Conservation (phyloP, 2,329 filamentous ascomycete genomes). For the Xylaria hypoxylon region DNA sequence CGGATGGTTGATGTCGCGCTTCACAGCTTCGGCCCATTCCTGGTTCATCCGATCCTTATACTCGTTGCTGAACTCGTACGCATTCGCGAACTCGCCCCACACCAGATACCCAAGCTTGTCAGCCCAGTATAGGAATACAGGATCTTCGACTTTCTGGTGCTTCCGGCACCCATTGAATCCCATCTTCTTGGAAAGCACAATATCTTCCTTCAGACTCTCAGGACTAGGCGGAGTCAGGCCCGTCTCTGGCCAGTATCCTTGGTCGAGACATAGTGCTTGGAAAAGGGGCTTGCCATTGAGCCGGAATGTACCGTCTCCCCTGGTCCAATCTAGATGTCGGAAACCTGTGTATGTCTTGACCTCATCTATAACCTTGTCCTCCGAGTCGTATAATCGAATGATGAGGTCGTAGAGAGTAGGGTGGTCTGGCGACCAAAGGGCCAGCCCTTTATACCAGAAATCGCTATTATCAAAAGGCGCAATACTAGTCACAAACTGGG, state of each 20-base stretch:
- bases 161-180: constrained; percentile 74
- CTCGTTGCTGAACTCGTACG: constrained; percentile 69
- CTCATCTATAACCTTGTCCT: constrained; percentile 61
- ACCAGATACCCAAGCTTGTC: constrained; percentile 71
- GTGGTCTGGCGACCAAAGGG: constrained; percentile 71
- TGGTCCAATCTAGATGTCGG: constrained; percentile 69
- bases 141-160: constrained; percentile 74
- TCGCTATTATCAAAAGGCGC: constrained; percentile 54
- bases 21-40: constrained; percentile 73
- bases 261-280: constrained; percentile 70
- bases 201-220: constrained; percentile 61
- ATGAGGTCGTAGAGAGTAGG: constrained; percentile 67
- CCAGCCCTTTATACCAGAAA: constrained; percentile 66
- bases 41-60: constrained; percentile 70
- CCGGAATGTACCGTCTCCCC: constrained; percentile 68
- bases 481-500: constrained; percentile 50
- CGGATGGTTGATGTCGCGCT: constrained; percentile 74
- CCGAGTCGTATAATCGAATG: constrained; percentile 62
- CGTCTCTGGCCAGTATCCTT: constrained; percentile 72
- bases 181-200: constrained; percentile 68
- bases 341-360: constrained; percentile 71
- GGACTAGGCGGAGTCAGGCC: constrained; percentile 68
- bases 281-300: constrained; percentile 70
- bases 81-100: constrained; percentile 74
- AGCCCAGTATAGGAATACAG: constrained; percentile 70